These are phyloP conservation scores for Erodium chrysanthum DNA, from an alignment of 441 rosid genomes.

Conservation along the genomic window DNA sequence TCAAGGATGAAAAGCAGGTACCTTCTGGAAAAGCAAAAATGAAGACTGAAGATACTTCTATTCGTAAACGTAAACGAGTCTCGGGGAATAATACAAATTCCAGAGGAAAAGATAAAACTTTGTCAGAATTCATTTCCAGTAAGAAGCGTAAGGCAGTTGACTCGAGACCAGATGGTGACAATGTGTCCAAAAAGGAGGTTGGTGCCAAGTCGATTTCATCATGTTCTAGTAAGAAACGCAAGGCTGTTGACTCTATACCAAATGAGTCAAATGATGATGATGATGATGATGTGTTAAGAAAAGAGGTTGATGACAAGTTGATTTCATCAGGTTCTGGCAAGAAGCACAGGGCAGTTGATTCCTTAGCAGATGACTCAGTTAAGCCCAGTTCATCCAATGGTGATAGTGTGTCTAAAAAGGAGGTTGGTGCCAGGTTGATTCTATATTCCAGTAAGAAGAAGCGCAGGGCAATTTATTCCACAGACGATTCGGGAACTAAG, in stretches of 20 bases:
- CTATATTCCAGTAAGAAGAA: slow-evolving; percentile 43
- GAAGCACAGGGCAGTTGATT: slow-evolving; percentile 36
- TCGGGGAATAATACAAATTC: slow-evolving; percentile 22
- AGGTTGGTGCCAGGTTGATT: slow-evolving; percentile 32
- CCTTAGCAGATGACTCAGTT: slow-evolving; percentile 18
- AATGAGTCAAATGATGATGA: background rate
- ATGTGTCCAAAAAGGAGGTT: too few relatives aligned
- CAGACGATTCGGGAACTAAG: slow-evolving; percentile 25
- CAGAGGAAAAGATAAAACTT: slow-evolving; percentile 46
- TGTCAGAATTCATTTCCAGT: slow-evolving; percentile 37
- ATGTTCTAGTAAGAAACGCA: too few relatives aligned
- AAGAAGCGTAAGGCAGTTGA: background rate
- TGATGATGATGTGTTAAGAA: background rate
- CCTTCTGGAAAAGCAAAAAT: slow-evolving; percentile 26
- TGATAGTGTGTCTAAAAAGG: slow-evolving; percentile 23
- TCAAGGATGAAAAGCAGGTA: slow-evolving; percentile 18
- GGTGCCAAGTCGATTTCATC: too few relatives aligned
- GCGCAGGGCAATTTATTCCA: slow-evolving; percentile 29
- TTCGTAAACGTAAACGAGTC: slow-evolving; percentile 27
- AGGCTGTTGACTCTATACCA: too few relatives aligned
- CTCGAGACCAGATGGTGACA: background rate
- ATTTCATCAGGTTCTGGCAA: slow-evolving; percentile 14
- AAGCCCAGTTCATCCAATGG: slow-evolving; percentile 5
- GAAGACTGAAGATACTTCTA: slow-evolving; percentile 22
- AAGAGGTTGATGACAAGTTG: background rate